Conservation (phyloP, 352 stramenopile species). For the Globisporangium mamillatum region DNA sequence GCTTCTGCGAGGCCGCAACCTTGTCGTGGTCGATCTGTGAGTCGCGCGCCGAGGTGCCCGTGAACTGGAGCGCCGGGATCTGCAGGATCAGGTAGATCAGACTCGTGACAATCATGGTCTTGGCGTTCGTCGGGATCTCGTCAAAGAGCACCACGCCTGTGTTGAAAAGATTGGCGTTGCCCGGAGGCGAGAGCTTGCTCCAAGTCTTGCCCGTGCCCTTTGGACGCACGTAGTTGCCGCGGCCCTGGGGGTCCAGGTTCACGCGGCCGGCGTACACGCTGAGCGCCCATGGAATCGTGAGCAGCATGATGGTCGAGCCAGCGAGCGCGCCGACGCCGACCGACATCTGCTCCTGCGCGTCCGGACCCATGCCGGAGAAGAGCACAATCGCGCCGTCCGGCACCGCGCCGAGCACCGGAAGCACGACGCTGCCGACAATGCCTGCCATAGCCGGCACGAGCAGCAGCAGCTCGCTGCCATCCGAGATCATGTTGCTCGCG, state of each 20-base stretch:
- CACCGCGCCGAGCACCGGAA: constrained; percentile 96
- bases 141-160: constrained; percentile 82
- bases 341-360: constrained; percentile 93
- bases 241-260: constrained; percentile 88
- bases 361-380: constrained; percentile 93
- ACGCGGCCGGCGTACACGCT: constrained; percentile 93
- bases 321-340: constrained; percentile 98
- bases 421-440: constrained; percentile 95
- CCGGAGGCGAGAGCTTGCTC: constrained; percentile 82
- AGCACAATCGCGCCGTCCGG: constrained; percentile 97
- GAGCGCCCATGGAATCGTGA: constrained; percentile 97
- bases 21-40: constrained; percentile 57
- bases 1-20: constrained; percentile 84
- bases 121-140: constrained; percentile 87
- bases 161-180: constrained; percentile 55
- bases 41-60: constrained; percentile 60
- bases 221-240: constrained; percentile 81
- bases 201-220: constrained; percentile 73
- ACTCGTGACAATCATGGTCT: constrained; percentile 91
- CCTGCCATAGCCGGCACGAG: constrained; percentile 94
- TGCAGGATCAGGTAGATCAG: constrained; percentile 97
- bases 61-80: constrained; percentile 89
- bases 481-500: constrained; percentile 96
- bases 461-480: constrained; percentile 97
- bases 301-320: constrained; percentile 98